phyloP scores from a whole-genome alignment of 805 yeast genomes.

The Nakazawaea molendinolei region DNA sequence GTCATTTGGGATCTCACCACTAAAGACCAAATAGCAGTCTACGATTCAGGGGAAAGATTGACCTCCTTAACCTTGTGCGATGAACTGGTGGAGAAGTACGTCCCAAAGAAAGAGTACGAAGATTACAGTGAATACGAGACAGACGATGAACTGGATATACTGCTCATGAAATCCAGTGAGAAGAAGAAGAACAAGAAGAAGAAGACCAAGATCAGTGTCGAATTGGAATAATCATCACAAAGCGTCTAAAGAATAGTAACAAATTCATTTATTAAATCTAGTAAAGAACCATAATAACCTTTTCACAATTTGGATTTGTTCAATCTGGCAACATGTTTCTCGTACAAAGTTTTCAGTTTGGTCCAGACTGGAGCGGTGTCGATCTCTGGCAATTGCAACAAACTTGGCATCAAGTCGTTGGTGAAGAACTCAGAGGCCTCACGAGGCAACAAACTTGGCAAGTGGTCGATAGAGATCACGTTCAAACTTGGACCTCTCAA shows the following conservation, averaged over 20 bases:
- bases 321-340: conserved; percentile 77
- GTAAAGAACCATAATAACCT: background rate
- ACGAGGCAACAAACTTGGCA: conserved; percentile 93
- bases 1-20: conserved; percentile 77
- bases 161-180: conserved; percentile 47
- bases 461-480: conserved; percentile 92
- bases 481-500: conserved; percentile 79
- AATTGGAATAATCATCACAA: conserved; percentile 47
- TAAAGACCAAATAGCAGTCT: conserved; percentile 82
- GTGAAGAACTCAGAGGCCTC: conserved; percentile 94
- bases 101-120: conserved; percentile 49
- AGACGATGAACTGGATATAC: conserved; percentile 53
- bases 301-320: conserved; percentile 33
- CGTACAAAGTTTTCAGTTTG: conserved; percentile 77
- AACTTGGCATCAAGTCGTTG: conserved; percentile 80
- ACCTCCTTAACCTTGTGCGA: conserved; percentile 76
- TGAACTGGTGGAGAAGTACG: conserved; percentile 70
- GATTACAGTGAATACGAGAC: conserved; percentile 62
- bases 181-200: conserved; percentile 34
- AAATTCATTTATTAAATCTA: background rate
- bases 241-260: background rate
- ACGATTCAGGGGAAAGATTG: conserved; percentile 84
- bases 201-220: conserved; percentile 39
- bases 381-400: conserved; percentile 79
- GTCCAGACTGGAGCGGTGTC: conserved; percentile 85